Base-by-base conservation (phyloP, 768 basidiomycete genomes). In the Pisolithus tinctorius region DNA sequence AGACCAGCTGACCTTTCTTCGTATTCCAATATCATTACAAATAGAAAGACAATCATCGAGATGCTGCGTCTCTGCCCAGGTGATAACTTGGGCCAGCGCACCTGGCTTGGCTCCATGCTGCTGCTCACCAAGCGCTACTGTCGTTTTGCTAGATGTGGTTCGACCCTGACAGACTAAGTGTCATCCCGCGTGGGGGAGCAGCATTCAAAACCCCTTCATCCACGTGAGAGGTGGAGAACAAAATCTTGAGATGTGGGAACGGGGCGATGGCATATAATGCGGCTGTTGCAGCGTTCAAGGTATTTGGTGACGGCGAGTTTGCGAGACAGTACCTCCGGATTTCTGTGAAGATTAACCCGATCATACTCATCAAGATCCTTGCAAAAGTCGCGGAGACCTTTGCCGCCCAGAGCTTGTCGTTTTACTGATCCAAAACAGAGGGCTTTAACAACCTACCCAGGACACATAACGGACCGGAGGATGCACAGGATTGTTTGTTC, bases 401-500 rank as follows among this genome's bases (percentile, higher is more conserved):
- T 20, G 20, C 20, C 20, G 20, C 20, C 2, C 20, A 29, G 20
- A 3, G 39, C 4, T 27, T 27, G 7, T 42, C 41, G 47, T 47
- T 23, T 26, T 23, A 36, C 43, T 17, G 41, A 23, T 13, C n/a
- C 40, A 47, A 34, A 34, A 7, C 38, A 74, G 70, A 55, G 3
- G 56, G 58, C 16, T 59, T 71, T 30, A 68, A 69, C 47, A 58
- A 49, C 26, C 55, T 60, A 14, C 54, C 70, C n/a, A 55, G 63
- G 30, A 63, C 47, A 10, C 46, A 50, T 16, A 74, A 76, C 48
- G 69, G 73, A 1, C 61, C 69, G 0, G 75, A 75, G 54, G 72
- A 72, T 23, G 75, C 74, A 17, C 74, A 73, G 36, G 77, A 77
- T 57, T 74, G 76, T 60, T 58, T 75, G 9, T 78, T 70, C 69